phyloP scores from a whole-genome alignment of 2,329 filamentous ascomycete genomes.

The Emergomyces orientalis region DNA sequence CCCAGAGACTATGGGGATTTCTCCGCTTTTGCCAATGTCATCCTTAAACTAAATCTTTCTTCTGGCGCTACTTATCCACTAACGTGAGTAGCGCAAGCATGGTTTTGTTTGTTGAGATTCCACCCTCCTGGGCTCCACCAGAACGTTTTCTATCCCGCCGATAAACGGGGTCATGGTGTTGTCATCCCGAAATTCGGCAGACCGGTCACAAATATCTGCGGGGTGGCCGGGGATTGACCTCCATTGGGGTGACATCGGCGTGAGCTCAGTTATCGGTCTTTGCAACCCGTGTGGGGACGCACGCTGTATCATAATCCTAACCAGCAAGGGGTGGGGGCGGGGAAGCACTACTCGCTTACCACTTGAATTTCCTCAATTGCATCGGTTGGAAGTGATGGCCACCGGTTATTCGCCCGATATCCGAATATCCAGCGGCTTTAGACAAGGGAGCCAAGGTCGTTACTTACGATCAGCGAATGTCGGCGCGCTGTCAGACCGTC shows the following conservation, averaged over 20 bases:
- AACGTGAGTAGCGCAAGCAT: not conserved
- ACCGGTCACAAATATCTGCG: not conserved
- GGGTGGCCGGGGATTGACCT: not conserved
- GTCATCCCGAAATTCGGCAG: not conserved
- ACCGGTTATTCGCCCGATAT: not conserved
- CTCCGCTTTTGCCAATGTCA: not conserved
- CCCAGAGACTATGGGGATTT: not conserved
- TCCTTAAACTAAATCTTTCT: not conserved
- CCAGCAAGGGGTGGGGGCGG: not conserved
- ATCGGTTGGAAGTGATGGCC: not conserved
- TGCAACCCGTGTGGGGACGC: not conserved
- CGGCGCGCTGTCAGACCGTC: not conserved
- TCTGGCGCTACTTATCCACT: not conserved
- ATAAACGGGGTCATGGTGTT: not conserved
- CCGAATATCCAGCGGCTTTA: not conserved
- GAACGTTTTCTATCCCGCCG: not conserved
- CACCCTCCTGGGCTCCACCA: not conserved
- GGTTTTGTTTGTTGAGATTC: not conserved
- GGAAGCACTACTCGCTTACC: not conserved
- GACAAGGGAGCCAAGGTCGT: not conserved
- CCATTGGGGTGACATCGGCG: not conserved
- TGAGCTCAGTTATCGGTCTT: not conserved
- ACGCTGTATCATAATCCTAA: not conserved
- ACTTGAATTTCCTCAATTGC: not conserved
- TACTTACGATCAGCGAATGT: not conserved